Conservation (phyloP, 2,329 filamentous ascomycete species). For the Bretziella fagacearum region DNA sequence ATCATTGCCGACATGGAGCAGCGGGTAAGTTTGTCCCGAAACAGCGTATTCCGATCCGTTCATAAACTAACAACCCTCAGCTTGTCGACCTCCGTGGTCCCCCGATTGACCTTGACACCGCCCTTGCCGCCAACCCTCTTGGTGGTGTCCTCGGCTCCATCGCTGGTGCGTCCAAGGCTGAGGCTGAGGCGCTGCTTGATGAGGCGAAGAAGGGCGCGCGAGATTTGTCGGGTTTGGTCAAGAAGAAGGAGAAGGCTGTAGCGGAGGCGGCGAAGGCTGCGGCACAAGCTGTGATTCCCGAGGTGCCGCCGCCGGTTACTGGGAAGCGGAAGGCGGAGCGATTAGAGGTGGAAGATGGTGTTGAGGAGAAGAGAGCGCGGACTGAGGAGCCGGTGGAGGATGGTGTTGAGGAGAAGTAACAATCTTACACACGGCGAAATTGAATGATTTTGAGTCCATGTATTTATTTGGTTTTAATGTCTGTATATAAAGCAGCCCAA, state of each 20-base stretch:
- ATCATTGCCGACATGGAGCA: constrained; percentile 66
- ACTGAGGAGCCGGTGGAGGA: constrained; percentile 19
- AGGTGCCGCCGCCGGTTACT: constrained; percentile 14
- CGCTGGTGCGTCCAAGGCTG: constrained; percentile 42
- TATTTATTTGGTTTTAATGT: too few relatives aligned
- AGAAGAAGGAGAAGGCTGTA: constrained; percentile 35
- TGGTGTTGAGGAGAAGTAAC: too few relatives aligned
- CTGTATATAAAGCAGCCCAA: too few relatives aligned
- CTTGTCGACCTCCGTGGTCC: constrained; percentile 52
- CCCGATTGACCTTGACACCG: constrained; percentile 39
- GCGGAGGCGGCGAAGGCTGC: constrained; percentile 15
- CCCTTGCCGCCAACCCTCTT: constrained; percentile 31
- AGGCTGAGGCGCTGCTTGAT: constrained; percentile 46
- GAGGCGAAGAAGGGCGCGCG: constrained; percentile 59
- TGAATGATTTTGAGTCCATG: too few relatives aligned
- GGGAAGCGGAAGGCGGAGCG: constrained; percentile 37
- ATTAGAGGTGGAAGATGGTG: constrained; percentile 21
- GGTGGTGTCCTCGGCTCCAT: constrained; percentile 47
- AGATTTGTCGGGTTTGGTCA: constrained; percentile 57
- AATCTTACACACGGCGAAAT: too few relatives aligned
- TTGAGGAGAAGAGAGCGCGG: constrained; percentile 18
- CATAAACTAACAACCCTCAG: constrained; percentile 21
- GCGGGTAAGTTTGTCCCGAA: constrained; percentile 35
- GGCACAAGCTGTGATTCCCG: constrained; percentile 21
- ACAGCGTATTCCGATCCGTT: not conserved